Evolutionary conservation across 2,329 filamentous ascomycete species (phyloP).

Genomic region (Arthrobotrys pseudoclavata): DNA sequence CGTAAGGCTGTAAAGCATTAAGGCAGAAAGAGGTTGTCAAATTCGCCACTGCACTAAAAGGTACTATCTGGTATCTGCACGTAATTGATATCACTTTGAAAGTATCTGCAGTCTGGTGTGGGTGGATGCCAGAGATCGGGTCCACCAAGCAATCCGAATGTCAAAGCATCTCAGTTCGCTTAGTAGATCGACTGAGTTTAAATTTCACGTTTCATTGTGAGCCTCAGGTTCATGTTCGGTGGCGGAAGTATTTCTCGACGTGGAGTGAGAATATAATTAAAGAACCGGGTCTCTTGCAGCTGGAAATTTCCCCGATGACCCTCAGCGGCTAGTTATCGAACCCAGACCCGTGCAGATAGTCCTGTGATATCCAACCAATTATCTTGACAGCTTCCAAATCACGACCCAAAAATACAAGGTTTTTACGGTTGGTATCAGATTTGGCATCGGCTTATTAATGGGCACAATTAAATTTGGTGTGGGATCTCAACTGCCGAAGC

Average conservation of each 20-base stretch:
- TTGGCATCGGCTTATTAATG: slow-evolving; percentile 38
- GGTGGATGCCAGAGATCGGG: slow-evolving; percentile 35
- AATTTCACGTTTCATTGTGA: slow-evolving; percentile 47
- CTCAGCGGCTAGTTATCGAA: slow-evolving; percentile 38
- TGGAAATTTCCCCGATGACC: slow-evolving; percentile 23
- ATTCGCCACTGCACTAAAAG: slow-evolving; percentile 3
- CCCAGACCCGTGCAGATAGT: slow-evolving; percentile 24
- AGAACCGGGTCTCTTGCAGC: slow-evolving; percentile 1
- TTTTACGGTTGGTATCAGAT: slow-evolving; percentile 39
- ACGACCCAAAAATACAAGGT: slow-evolving; percentile 17
- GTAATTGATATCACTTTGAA: neutral
- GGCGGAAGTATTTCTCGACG: slow-evolving; percentile 29
- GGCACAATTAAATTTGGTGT: slow-evolving; percentile 35
- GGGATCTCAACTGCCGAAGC: slow-evolving; percentile 57
- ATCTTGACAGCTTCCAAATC: slow-evolving; percentile 33
- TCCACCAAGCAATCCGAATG: slow-evolving; percentile 54
- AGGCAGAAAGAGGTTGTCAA: slow-evolving; percentile 20
- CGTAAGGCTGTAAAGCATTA: slow-evolving; percentile 37
- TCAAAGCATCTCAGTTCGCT: slow-evolving; percentile 46
- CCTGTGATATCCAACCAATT: slow-evolving; percentile 17
- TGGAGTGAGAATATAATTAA: slow-evolving; percentile 33
- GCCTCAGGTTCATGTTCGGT: slow-evolving; percentile 44
- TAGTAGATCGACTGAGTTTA: slow-evolving; percentile 55
- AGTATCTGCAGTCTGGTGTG: slow-evolving; percentile 28
- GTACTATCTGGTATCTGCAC: slow-evolving; percentile 10